Percentiles rank a stretch among this genome's conserved stretches.
phyloP scores from a whole-genome alignment of 2,329 filamentous ascomycete species.

The Chrysosporium queenslandicum region DNA sequence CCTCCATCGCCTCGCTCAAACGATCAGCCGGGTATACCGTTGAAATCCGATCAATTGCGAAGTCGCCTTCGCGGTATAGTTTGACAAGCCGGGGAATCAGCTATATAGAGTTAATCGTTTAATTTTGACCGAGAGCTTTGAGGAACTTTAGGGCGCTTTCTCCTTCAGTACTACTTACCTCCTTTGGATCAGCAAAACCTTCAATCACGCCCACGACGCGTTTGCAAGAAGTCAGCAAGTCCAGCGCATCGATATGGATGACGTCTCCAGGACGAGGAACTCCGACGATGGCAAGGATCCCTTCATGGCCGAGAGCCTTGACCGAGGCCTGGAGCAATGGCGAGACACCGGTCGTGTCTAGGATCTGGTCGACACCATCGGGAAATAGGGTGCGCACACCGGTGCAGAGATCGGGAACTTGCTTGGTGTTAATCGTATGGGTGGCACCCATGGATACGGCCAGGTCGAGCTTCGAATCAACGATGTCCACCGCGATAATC shows the following conservation, averaged over 20 bases:
- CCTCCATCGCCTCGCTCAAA: not conserved
- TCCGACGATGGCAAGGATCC: not conserved
- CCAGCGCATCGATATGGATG: not conserved
- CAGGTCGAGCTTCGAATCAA: slow-evolving; percentile 1
- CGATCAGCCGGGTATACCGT: not conserved
- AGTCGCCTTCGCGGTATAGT: not conserved
- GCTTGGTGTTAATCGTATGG: not conserved
- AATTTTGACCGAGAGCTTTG: no score
- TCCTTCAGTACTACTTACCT: no score
- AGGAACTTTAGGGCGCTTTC: no score
- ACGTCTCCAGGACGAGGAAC: not conserved
- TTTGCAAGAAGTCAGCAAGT: not conserved
- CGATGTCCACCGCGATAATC: slow-evolving; percentile 4
- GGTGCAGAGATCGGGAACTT: not conserved
- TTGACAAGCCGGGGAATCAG: not conserved
- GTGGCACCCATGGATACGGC: slow-evolving; percentile 2
- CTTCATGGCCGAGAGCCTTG: slow-evolving; percentile 2
- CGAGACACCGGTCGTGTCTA: slow-evolving; percentile 1
- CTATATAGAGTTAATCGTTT: no score
- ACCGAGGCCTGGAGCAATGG: not conserved
- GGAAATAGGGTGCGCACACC: not conserved
- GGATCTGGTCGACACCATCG: not conserved
- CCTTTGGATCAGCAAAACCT: slow-evolving; percentile 5
- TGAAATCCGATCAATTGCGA: not conserved
- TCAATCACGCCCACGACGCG: slow-evolving; percentile 4